Evolutionary conservation across 441 rosid species (phyloP), one percentile per base, ranked within the genome.

Genomic region (Adansonia madagascariensis): DNA sequence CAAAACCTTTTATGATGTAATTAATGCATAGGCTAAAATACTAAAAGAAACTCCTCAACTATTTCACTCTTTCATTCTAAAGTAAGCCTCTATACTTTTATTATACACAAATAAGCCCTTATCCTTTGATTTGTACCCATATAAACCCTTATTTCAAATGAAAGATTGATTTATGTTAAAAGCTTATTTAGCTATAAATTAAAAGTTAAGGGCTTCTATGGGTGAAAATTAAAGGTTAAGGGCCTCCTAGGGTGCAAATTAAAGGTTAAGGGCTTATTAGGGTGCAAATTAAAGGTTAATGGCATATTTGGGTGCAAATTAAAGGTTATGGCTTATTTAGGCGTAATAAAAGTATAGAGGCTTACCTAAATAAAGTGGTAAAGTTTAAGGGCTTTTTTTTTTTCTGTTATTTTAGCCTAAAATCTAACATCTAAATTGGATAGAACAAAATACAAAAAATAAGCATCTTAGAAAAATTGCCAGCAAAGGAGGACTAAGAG

Each of bases 111-210:
- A 27, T 61, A 61, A 27, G 5, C 65, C 65, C 65, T 61, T 27
- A 24, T 61, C 27, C 15, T 61, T 4, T 14, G 6, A 61, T 61
- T 11, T 12, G 39, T 27, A 24, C 6, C 65, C 41, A 61, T 24
- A 61, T 12, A 61, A 61, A n/a, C 65, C 43, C 27, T 61, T 24
- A 61, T 27, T 24, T 61, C 65, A 61, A 61, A 61, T 61, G 41
- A 61, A 61, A 24, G 41, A 17, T 56, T 17, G 10, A 61, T 24
- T 27, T 24, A 61, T 11, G 65, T 61, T 61, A 12, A 61, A n/a
- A 41, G 8, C 43, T 61, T 61, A 11, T 39, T 39, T 39, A 39
- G 43, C 6, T 39, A 39, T 5, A 39, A 39, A 39, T 39, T 39
- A 3, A 39, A 39, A 39, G 43, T 39, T 39, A 39, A 39, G 43